Percentiles rank a stretch among this genome's conserved stretches.
Conservation (phyloP, 2,329 filamentous ascomycete species). For the Plenodomus tracheiphilus region DNA sequence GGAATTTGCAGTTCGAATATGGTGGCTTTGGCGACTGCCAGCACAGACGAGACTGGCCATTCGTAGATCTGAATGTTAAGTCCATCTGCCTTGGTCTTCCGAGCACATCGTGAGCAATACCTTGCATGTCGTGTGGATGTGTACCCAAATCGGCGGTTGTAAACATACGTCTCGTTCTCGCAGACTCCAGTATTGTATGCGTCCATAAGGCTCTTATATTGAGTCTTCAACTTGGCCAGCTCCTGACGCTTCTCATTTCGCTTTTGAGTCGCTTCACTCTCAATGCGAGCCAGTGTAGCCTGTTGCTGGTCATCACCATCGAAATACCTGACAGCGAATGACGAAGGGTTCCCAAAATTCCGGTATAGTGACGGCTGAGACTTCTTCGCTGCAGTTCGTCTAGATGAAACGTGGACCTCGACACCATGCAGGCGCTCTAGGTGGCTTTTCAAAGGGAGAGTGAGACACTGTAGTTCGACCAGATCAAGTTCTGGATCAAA, state of each 20-base stretch:
- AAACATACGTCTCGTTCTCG: constrained; percentile 6
- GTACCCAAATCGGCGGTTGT: constrained; percentile 7
- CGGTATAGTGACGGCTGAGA: no score
- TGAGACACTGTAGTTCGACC: constrained; percentile 47
- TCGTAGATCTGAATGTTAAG: constrained; percentile 57
- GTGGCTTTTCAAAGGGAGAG: constrained; percentile 50
- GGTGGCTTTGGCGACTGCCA: constrained; percentile 45
- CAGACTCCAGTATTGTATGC: constrained; percentile 12
- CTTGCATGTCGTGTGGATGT: constrained; percentile 7
- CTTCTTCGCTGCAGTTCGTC: no score
- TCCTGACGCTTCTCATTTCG: constrained; percentile 28
- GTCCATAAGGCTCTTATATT: constrained; percentile 19
- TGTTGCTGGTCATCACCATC: constrained; percentile 50
- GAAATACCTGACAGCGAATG: constrained; percentile 56
- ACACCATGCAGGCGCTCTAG: constrained; percentile 50
- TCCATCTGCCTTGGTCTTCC: constrained; percentile 31
- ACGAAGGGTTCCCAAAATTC: constrained; percentile 36
- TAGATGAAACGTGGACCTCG: constrained; percentile 52
- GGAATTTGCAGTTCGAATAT: constrained; percentile 60
- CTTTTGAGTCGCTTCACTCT: constrained; percentile 37
- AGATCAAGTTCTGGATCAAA: constrained; percentile 53
- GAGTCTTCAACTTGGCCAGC: constrained; percentile 9
- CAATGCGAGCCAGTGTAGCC: constrained; percentile 43
- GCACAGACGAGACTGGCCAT: constrained; percentile 56
- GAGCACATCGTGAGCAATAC: constrained; percentile 37